Evolutionary conservation across 495 filamentous ascomycete genomes (phyloP).

Genomic region (Penicillium lividum): DNA sequence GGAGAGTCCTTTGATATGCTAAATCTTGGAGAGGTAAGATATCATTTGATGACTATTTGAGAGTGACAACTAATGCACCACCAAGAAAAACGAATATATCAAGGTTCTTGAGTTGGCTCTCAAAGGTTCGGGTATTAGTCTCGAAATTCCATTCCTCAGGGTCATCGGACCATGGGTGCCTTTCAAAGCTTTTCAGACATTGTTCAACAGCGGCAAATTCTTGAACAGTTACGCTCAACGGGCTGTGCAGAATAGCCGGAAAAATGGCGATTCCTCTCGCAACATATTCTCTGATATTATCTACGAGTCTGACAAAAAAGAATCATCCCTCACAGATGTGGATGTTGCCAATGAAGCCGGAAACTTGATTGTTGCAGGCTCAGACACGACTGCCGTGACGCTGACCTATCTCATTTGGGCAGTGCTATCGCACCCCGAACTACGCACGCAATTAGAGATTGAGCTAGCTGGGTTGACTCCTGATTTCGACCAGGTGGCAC

Average conservation of each 20-base stretch:
- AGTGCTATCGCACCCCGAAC: slow-evolving; percentile 12
- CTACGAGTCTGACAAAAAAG: not conserved
- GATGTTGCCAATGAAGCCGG: not conserved
- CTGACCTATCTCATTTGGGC: slow-evolving; percentile 34
- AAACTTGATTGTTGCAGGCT: slow-evolving; percentile 46
- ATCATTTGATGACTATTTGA: too few relatives aligned
- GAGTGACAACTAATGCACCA: too few relatives aligned
- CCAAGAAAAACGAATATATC: not conserved
- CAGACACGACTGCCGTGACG: slow-evolving; percentile 43
- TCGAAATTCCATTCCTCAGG: not conserved
- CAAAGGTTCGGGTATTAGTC: not conserved
- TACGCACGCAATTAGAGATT: slow-evolving; percentile 12
- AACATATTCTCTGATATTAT: not conserved
- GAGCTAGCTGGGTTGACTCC: slow-evolving; percentile 18
- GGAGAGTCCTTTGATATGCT: not conserved
- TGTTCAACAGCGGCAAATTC: not conserved
- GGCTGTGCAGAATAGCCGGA: not conserved
- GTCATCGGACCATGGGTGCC: not conserved
- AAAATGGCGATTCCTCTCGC: not conserved
- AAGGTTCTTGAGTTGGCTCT: not conserved
- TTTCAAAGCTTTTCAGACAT: not conserved
- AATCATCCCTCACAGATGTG: not conserved
- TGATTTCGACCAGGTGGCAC: not conserved
- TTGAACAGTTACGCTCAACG: not conserved
- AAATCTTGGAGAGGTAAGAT: not conserved